Evolutionary conservation across 495 filamentous ascomycete species (phyloP), one percentile per base, ranked within the genome.

Genomic region (Penicillium ochrochloron): DNA sequence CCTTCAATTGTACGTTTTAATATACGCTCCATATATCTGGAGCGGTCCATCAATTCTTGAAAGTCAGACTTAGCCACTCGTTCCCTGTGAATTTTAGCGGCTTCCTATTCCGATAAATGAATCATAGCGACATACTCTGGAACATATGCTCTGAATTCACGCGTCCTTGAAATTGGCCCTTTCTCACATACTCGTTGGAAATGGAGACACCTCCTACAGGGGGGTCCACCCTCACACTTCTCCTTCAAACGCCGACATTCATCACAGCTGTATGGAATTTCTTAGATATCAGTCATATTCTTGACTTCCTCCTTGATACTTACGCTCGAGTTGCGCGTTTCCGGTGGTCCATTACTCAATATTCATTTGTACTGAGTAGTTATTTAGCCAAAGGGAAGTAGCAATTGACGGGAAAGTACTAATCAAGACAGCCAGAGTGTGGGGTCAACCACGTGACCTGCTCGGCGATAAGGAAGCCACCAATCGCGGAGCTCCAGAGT

Each of bases 21-120:
- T 34, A 75, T 74, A 7, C 63, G 63, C 50, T 75, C 71, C 71
- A 75, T 75, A 57, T 68, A 75, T 52, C 41, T 67, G 17, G 65
- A 60, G n/a, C 72, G 69, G 23, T 70, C 65, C 2, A 66, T 60
- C 37, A 69, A 57, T 53, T 72, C 67, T 34, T 59, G 62, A 27
- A 66, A 56, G 21, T 68, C 63, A 42, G 63, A 59, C 59, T 42
- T 64, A 19, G n/a, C 64, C 17, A 62, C 58, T 19, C 57, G 64
- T 31, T 66, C 54, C 42, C 63, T 72, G 54, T 19, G 27, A 17
- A 53, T 31, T 2, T 53, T 33, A 53, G 51, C 14, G 17, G 14
- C 29, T 33, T n/a, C 11, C 51, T 31, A 10, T 29, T 12, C 17
- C 51, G 5, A n/a, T 6, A 33, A n/a, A 10, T 7, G 5, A 5